Evolutionary conservation across 2,329 filamentous ascomycete genomes (phyloP).

Genomic region (Microsporum ferrugineum): DNA sequence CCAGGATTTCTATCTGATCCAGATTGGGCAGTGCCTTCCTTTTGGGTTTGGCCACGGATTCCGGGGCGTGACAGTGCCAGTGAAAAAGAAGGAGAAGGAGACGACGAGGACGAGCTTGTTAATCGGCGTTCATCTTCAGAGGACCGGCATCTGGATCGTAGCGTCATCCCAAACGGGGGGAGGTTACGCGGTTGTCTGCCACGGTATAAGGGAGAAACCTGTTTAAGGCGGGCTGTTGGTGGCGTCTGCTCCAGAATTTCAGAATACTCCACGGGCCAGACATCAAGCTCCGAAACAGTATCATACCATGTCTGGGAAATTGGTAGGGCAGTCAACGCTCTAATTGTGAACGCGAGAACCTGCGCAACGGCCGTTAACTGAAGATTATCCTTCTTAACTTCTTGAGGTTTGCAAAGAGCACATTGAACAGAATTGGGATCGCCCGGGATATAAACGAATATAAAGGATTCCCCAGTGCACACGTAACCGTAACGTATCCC

Average conservation of each 20-base stretch:
- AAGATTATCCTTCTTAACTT: constrained; percentile 23
- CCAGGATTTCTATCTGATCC: neutral
- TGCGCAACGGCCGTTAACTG: constrained; percentile 30
- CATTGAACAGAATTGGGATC: constrained; percentile 3
- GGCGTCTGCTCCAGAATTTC: constrained; percentile 10
- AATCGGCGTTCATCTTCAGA: neutral
- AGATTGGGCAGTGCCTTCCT: neutral
- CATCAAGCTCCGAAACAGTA: constrained; percentile 18
- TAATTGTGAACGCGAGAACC: constrained; percentile 28
- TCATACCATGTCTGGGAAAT: constrained; percentile 9
- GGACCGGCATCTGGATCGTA: constrained; percentile 6
- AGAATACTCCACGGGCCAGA: constrained; percentile 25
- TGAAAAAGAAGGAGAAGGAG: neutral
- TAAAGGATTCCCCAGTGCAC: constrained; percentile 22
- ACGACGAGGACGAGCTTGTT: constrained; percentile 3
- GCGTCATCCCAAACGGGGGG: constrained; percentile 5
- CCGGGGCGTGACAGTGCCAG: no score
- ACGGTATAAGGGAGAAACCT: neutral
- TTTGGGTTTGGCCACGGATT: neutral
- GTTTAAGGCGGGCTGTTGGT: constrained; percentile 4
- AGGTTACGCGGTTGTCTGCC: constrained; percentile 2
- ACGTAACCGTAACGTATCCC: constrained; percentile 21
- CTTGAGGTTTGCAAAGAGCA: constrained; percentile 12
- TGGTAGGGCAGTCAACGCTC: constrained; percentile 1
- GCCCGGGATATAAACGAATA: constrained; percentile 16